These are phyloP conservation scores for Celoporthe dispersa DNA, from an alignment of 2,329 filamentous ascomycete genomes.

Conservation along the genomic window DNA sequence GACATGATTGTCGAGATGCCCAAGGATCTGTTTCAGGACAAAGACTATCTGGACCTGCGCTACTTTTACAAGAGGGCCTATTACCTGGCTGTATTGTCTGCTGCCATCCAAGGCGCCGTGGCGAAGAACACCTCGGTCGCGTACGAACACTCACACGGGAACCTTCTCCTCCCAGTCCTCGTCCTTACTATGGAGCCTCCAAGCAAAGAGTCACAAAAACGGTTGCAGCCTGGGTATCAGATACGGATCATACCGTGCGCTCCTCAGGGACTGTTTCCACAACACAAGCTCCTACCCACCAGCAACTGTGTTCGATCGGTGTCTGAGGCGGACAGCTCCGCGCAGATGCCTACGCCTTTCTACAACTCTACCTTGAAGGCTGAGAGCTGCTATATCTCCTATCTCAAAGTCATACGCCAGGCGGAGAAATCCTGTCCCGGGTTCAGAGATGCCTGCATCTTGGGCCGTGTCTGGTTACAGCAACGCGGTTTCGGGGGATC, in stretches of 20 bases:
- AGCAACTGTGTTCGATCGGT: constrained; percentile 69
- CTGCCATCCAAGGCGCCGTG: constrained; percentile 65
- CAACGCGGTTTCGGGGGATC: constrained; percentile 80
- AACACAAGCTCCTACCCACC: constrained; percentile 70
- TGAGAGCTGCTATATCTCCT: constrained; percentile 73
- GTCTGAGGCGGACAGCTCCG: constrained; percentile 46
- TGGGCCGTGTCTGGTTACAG: constrained; percentile 86
- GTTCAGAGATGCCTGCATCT: constrained; percentile 81
- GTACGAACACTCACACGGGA: constrained; percentile 73
- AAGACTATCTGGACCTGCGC: constrained; percentile 89
- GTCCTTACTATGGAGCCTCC: constrained; percentile 39
- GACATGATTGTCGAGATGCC: constrained; percentile 93
- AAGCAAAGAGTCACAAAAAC: constrained; percentile 30
- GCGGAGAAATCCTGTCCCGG: constrained; percentile 70
- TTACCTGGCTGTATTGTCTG: constrained; percentile 82
- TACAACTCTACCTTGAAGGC: constrained; percentile 88
- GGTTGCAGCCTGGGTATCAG: constrained; percentile 48
- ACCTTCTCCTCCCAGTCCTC: constrained; percentile 74
- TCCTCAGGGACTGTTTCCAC: constrained; percentile 70
- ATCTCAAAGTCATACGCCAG: constrained; percentile 76
- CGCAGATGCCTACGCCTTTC: constrained; percentile 68
- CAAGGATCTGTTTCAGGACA: constrained; percentile 78
- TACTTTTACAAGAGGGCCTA: constrained; percentile 96
- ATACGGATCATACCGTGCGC: constrained; percentile 81
- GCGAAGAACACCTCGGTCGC: constrained; percentile 58